phyloP scores from a whole-genome alignment of 1,139 yeast genomes.

The Geotrichum australiense region DNA sequence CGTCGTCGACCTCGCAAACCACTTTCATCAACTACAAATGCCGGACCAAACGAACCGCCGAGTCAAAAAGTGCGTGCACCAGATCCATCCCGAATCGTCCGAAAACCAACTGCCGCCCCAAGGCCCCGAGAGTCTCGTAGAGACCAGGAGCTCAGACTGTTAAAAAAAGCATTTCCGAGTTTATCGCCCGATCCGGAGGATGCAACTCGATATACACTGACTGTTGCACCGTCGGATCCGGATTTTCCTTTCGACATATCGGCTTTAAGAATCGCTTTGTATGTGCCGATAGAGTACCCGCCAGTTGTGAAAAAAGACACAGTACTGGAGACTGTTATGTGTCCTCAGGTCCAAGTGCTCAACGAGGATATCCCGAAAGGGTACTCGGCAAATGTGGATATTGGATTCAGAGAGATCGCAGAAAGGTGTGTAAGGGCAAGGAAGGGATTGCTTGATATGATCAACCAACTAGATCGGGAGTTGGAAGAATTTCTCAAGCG shows the following conservation, averaged over 20 bases:
- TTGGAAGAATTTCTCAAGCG: slow-evolving; percentile 51
- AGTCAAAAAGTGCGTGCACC: slow-evolving; percentile 15
- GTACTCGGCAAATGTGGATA: slow-evolving; percentile 56
- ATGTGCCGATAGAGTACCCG: slow-evolving; percentile 55
- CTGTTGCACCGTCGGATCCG: slow-evolving; percentile 56
- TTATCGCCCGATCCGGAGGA: slow-evolving; percentile 8
- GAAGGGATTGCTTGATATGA: slow-evolving; percentile 43
- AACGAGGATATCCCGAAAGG: slow-evolving; percentile 72
- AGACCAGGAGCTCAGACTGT: slow-evolving; percentile 18
- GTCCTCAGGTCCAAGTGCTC: slow-evolving; percentile 37
- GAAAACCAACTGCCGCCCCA: slow-evolving; percentile 22
- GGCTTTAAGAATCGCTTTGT: slow-evolving; percentile 44
- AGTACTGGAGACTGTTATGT: slow-evolving; percentile 19
- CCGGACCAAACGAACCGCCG: too few relatives aligned
- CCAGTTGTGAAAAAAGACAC: slow-evolving; percentile 22
- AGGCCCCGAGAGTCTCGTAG: slow-evolving; percentile 19
- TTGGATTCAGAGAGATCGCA: slow-evolving; percentile 52
- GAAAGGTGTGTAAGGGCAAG: slow-evolving; percentile 3
- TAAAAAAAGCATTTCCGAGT: slow-evolving; percentile 13
- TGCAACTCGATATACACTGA: slow-evolving; percentile 20
- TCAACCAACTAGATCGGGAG: slow-evolving; percentile 50
- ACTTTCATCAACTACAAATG: too few relatives aligned
- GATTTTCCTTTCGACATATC: slow-evolving; percentile 65
- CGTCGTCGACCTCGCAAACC: too few relatives aligned
- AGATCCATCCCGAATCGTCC: slow-evolving; percentile 18